Conservation (phyloP, 2,329 filamentous ascomycete genomes). For the Teratosphaeria gauchensis region DNA sequence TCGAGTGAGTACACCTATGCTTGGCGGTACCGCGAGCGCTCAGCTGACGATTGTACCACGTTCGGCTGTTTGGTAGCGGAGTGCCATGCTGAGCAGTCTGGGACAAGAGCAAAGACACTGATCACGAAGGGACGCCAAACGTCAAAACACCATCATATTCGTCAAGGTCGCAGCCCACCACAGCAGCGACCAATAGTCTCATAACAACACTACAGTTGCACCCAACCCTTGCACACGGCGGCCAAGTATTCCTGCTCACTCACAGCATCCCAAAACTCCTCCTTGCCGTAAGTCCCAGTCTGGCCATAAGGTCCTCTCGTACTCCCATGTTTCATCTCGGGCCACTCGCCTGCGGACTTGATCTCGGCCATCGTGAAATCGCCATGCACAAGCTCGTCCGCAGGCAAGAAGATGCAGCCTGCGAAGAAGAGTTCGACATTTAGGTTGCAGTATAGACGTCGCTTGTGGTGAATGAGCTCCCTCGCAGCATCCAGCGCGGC, state of each 20-base stretch:
- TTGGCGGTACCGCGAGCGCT: not conserved
- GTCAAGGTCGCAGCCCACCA: not conserved
- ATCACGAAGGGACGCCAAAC: not conserved
- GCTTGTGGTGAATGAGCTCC: constrained; percentile 29
- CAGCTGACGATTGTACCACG: not conserved
- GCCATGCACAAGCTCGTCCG: constrained; percentile 37
- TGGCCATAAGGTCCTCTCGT: constrained; percentile 42
- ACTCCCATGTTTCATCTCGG: constrained; percentile 24
- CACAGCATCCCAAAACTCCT: constrained; percentile 31
- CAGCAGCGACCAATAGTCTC: not conserved
- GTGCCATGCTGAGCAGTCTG: too few relatives aligned
- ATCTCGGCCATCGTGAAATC: constrained; percentile 38
- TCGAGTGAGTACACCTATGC: not conserved
- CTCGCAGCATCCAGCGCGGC: constrained; percentile 34
- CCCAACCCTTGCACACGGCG: constrained; percentile 25
- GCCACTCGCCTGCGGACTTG: constrained; percentile 33
- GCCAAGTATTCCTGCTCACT: constrained; percentile 24
- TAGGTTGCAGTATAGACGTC: constrained; percentile 29
- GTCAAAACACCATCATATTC: not conserved
- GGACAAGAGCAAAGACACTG: too few relatives aligned
- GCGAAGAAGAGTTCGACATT: constrained; percentile 43
- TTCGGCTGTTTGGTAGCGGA: too few relatives aligned
- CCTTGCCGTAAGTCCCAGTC: constrained; percentile 41
- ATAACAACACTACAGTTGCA: constrained; percentile 15
- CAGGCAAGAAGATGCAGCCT: constrained; percentile 43